These are phyloP conservation scores for Boletus rex-veris DNA, from an alignment of 768 basidiomycete genomes.

Conservation along the genomic window DNA sequence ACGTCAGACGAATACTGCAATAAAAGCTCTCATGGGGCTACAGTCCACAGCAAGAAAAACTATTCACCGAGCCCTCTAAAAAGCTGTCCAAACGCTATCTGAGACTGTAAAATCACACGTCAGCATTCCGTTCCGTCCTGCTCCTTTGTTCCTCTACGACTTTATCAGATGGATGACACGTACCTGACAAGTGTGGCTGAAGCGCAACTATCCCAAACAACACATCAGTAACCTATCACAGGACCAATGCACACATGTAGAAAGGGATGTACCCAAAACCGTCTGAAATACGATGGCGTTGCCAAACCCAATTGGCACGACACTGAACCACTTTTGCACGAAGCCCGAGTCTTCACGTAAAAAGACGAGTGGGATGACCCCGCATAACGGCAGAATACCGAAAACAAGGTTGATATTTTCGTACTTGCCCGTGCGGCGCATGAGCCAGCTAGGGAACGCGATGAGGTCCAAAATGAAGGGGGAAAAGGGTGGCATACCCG, in stretches of 20 bases:
- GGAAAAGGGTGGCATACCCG: constrained; percentile 27
- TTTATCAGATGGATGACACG: neutral
- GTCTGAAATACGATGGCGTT: constrained; percentile 14
- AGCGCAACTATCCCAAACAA: neutral
- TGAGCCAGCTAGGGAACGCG: constrained; percentile 39
- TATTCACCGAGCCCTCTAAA: no score
- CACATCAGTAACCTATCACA: neutral
- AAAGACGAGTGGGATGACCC: constrained; percentile 37
- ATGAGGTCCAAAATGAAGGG: neutral
- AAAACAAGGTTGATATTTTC: constrained; percentile 45
- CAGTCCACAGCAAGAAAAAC: no score
- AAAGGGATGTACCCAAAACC: neutral
- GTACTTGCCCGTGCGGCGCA: constrained; percentile 52
- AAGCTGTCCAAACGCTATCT: constrained; percentile 23
- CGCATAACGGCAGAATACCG: constrained; percentile 46
- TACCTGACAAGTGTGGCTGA: constrained; percentile 1
- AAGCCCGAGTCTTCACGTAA: constrained; percentile 22
- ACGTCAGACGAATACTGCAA: no score
- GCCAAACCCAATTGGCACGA: constrained; percentile 3
- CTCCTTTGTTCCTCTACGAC: no score
- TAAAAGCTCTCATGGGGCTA: no score
- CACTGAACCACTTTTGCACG: constrained; percentile 20
- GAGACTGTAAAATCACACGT: constrained; percentile 5
- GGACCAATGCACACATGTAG: neutral
- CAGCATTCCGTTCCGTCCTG: neutral